These are phyloP conservation scores for Wallacemonas sp. DNA, from an alignment of 208 protist genomes.

Conservation along the genomic window DNA sequence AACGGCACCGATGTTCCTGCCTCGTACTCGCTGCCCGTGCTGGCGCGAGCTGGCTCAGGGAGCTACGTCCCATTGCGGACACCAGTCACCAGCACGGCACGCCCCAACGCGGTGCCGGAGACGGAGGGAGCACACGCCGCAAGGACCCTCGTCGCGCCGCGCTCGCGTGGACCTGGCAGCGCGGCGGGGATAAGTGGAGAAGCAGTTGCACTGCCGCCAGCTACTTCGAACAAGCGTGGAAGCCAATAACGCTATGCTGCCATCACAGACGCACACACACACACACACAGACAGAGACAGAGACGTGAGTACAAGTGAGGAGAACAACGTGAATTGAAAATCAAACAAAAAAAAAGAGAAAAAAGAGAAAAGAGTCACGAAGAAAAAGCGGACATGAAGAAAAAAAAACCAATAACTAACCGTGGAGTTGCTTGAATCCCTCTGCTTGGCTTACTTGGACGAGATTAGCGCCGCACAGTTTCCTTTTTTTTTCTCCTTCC, in stretches of 20 bases:
- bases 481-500: not conserved
- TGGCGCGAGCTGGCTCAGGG: not conserved
- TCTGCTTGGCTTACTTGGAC: too few relatives aligned
- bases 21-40: not conserved
- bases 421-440: too few relatives aligned
- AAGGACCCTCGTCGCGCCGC: not conserved
- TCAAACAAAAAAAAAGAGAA: not conserved
- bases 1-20: not conserved
- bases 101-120: not conserved
- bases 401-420: too few relatives aligned
- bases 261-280: conserved; percentile 1
- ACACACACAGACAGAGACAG: conserved; percentile 3
- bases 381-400: too few relatives aligned
- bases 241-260: conserved; percentile 7
- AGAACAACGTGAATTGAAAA: not conserved
- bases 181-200: not conserved
- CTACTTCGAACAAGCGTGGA: not conserved
- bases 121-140: not conserved
- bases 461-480: too few relatives aligned
- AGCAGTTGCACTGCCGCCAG: not conserved
- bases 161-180: not conserved
- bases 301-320: not conserved
- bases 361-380: not conserved
- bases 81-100: not conserved
- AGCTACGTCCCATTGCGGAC: not conserved